phyloP scores from a whole-genome alignment of 2,329 filamentous ascomycete species.

The Pseudogymnoascus verrucosus region DNA sequence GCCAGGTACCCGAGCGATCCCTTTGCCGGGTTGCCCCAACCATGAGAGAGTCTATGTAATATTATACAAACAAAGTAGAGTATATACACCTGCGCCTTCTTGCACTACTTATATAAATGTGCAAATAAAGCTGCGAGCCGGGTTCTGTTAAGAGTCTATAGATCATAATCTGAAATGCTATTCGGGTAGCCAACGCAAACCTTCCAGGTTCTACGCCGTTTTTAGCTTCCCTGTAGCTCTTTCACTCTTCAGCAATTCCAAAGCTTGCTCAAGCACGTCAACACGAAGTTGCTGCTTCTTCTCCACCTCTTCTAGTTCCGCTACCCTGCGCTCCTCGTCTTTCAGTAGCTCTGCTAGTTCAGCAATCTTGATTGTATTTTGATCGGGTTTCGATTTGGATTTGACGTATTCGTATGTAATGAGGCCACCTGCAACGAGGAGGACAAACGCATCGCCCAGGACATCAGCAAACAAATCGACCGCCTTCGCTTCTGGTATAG shows the following conservation, averaged over 20 bases:
- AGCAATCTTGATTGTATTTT: conserved; percentile 45
- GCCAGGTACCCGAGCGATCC: neutral
- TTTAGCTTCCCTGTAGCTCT: conserved; percentile 18
- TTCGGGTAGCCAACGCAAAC: neutral
- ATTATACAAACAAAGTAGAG: conserved; percentile 3
- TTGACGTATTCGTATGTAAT: conserved; percentile 56
- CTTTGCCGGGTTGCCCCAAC: neutral
- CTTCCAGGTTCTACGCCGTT: neutral
- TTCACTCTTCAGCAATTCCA: conserved; percentile 23
- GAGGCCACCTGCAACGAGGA: conserved; percentile 47
- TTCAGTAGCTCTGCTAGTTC: conserved; percentile 45
- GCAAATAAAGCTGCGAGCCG: neutral
- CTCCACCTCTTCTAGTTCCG: conserved; percentile 44
- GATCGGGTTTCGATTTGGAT: conserved; percentile 51
- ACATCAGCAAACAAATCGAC: conserved; percentile 62
- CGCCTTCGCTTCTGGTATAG: conserved; percentile 56
- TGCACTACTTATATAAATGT: neutral
- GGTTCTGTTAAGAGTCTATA: neutral
- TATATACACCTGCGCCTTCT: neutral
- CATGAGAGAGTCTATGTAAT: neutral
- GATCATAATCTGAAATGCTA: neutral
- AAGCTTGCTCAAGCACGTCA: conserved; percentile 25
- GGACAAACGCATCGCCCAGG: conserved; percentile 54
- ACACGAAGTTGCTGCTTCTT: conserved; percentile 22
- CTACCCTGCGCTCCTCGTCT: conserved; percentile 42